Evolutionary conservation across 1,284 basidiomycete genomes (phyloP).

Genomic region (Cerioporus squamosus): DNA sequence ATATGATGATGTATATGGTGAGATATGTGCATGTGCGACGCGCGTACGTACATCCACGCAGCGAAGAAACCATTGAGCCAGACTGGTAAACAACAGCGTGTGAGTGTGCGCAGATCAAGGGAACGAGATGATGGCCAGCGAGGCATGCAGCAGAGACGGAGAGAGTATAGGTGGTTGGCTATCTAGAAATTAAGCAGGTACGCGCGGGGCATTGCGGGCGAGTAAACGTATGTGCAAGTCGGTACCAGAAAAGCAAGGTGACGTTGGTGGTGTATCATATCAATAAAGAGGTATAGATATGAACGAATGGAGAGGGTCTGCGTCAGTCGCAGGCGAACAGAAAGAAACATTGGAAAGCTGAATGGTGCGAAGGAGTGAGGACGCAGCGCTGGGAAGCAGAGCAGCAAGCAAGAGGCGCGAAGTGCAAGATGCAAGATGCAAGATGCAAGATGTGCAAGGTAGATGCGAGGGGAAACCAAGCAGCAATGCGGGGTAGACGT

Average conservation of each 20-base stretch:
- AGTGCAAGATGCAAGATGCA: background rate
- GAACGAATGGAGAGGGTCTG: slow-evolving; percentile 17
- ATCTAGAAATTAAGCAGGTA: slow-evolving; percentile 15
- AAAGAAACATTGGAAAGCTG: background rate
- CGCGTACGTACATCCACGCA: slow-evolving; percentile 6
- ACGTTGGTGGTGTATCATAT: slow-evolving; percentile 20
- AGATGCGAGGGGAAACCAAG: slow-evolving; percentile 6
- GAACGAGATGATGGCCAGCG: background rate
- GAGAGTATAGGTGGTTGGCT: background rate
- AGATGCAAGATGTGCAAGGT: background rate
- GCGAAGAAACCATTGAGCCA: slow-evolving; percentile 12
- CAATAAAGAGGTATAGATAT: slow-evolving; percentile 34
- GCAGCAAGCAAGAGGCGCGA: background rate
- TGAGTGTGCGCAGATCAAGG: background rate
- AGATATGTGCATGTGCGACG: slow-evolving; percentile 15
- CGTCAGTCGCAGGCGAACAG: background rate
- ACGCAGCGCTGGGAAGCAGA: too few relatives aligned
- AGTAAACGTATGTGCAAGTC: slow-evolving; percentile 8
- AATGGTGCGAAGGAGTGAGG: background rate
- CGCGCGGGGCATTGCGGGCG: background rate
- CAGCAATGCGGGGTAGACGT: slow-evolving; percentile 6
- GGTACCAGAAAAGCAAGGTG: slow-evolving; percentile 3
- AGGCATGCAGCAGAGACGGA: background rate
- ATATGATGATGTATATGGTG: slow-evolving; percentile 1
- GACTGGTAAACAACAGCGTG: slow-evolving; percentile 3